phyloP scores from a whole-genome alignment of 2,329 filamentous ascomycete genomes.

The Xylariaceae sp. region DNA sequence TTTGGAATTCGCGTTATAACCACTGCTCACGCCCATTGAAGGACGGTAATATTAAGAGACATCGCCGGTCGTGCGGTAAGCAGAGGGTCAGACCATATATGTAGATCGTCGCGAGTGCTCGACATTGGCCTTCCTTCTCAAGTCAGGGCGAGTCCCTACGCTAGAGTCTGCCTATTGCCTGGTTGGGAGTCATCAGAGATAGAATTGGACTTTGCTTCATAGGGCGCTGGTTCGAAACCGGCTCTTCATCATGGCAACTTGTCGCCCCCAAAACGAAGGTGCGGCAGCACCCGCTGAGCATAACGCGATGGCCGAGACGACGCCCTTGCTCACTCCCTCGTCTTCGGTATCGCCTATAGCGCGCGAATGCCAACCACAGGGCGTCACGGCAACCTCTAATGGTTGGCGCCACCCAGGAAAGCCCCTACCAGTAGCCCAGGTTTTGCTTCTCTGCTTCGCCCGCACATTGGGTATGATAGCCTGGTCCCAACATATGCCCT shows the following conservation, averaged over 20 bases:
- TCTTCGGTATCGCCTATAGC: not conserved
- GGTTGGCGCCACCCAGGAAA: constrained; percentile 26
- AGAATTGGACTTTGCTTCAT: no score
- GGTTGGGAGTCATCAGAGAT: no score
- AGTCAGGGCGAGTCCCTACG: no score
- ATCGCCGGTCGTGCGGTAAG: no score
- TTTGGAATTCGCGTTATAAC: no score
- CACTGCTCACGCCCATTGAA: no score
- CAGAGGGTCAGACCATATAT: no score
- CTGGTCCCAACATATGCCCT: constrained; percentile 82
- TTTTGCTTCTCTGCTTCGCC: constrained; percentile 68
- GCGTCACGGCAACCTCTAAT: not conserved
- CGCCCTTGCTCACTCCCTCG: constrained; percentile 7
- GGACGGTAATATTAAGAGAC: no score
- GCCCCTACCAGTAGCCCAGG: constrained; percentile 59
- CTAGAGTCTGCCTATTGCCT: no score
- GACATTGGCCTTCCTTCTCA: no score
- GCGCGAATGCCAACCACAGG: not conserved
- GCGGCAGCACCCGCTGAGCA: constrained; percentile 5
- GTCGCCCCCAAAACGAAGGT: not conserved
- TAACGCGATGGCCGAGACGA: constrained; percentile 15
- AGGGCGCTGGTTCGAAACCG: no score
- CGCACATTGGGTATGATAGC: constrained; percentile 71
- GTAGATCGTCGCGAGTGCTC: no score
- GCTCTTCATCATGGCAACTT: not conserved